These are phyloP conservation scores for Nannizziopsis arthrosporioides DNA, from an alignment of 2,329 filamentous ascomycete genomes.

Conservation along the genomic window DNA sequence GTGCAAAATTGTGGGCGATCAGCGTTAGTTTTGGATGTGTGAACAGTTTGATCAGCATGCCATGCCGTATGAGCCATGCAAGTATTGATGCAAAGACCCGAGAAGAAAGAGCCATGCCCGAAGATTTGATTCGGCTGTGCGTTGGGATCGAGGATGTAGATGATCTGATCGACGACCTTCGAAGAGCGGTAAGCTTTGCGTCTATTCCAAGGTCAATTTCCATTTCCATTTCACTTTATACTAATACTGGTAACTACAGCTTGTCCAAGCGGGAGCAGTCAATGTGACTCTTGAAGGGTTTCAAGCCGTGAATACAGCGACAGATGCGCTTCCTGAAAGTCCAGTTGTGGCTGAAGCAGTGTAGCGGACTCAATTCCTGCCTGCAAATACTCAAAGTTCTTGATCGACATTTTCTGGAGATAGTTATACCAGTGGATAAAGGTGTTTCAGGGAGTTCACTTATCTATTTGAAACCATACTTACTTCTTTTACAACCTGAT, in stretches of 20 bases:
- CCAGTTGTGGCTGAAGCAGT: not conserved
- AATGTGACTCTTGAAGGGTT: constrained; percentile 75
- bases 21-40: constrained; percentile 97
- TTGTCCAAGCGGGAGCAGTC: constrained; percentile 90
- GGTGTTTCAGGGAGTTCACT: too few species aligned
- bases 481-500: too few species aligned
- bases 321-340: not conserved
- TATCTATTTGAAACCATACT: too few species aligned
- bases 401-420: not conserved
- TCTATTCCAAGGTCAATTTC: not conserved
- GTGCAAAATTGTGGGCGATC: constrained; percentile 82
- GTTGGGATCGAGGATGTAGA: constrained; percentile 90
- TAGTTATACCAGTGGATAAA: too few species aligned
- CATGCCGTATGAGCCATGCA: constrained; percentile 97
- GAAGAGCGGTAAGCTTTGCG: constrained; percentile 61
- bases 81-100: constrained; percentile 94
- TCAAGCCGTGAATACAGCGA: constrained; percentile 42
- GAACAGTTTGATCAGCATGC: constrained; percentile 98
- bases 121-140: constrained; percentile 90
- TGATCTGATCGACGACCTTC: constrained; percentile 86
- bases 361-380: not conserved
- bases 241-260: constrained; percentile 36
- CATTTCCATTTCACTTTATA: not conserved
- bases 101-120: constrained; percentile 78
- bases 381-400: not conserved